Evolutionary conservation across 2,329 filamentous ascomycete species (phyloP).

Genomic region (Fusarium sp.): DNA sequence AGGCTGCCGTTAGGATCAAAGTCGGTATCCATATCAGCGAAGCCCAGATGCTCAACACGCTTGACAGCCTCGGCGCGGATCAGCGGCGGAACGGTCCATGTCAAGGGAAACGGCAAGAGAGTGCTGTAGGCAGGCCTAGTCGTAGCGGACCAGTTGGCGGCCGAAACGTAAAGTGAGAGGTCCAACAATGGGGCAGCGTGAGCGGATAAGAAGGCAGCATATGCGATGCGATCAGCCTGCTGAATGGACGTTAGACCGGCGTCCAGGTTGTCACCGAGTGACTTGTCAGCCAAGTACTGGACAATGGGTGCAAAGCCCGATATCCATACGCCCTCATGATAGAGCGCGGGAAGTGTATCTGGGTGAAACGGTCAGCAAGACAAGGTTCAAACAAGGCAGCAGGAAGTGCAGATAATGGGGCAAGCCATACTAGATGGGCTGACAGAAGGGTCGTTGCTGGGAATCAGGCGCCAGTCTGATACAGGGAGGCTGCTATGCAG

Average conservation of each 20-base stretch:
- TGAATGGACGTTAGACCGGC: slow-evolving; percentile 57
- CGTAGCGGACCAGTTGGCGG: slow-evolving; percentile 83
- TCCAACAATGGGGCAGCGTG: slow-evolving; percentile 85
- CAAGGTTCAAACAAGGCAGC: slow-evolving; percentile 29
- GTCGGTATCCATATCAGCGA: slow-evolving; percentile 78
- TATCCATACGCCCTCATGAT: slow-evolving; percentile 67
- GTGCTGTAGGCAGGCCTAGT: slow-evolving; percentile 86
- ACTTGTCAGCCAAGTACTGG: slow-evolving; percentile 64
- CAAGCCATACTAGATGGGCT: slow-evolving; percentile 76
- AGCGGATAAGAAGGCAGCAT: slow-evolving; percentile 79
- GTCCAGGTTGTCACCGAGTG: slow-evolving; percentile 57
- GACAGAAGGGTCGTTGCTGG: slow-evolving; percentile 79
- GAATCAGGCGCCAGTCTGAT: slow-evolving; percentile 77
- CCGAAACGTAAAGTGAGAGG: slow-evolving; percentile 90
- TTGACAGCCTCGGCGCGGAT: slow-evolving; percentile 79
- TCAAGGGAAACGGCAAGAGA: slow-evolving; percentile 87
- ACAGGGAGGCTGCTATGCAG: slow-evolving; percentile 74
- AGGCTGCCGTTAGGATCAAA: slow-evolving; percentile 57
- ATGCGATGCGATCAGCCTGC: slow-evolving; percentile 65
- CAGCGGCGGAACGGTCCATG: slow-evolving; percentile 85
- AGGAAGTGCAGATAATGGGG: slow-evolving; percentile 23
- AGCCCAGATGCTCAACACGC: slow-evolving; percentile 78
- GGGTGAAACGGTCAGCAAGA: slow-evolving; percentile 43
- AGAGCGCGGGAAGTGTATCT: slow-evolving; percentile 71
- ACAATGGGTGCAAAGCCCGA: slow-evolving; percentile 75